phyloP scores from a whole-genome alignment of 495 filamentous ascomycete genomes.

The Neurospora tetraspora region DNA sequence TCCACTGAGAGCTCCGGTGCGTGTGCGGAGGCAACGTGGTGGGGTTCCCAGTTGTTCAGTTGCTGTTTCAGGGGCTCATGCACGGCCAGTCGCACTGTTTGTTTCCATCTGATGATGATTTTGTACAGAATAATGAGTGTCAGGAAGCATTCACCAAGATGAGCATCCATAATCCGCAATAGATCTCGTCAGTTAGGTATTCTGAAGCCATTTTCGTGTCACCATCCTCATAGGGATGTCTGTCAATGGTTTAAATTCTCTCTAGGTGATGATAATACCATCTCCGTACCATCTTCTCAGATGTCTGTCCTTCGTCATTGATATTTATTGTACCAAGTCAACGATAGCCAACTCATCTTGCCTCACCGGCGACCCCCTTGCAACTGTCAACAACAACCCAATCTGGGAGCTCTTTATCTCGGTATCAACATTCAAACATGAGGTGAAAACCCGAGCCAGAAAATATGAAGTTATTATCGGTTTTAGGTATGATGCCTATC shows the following conservation, averaged over 20 bases:
- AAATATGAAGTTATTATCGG: not conserved
- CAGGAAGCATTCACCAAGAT: not conserved
- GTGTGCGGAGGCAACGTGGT: conserved; percentile 1
- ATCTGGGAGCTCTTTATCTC: not conserved
- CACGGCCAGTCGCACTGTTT: not conserved
- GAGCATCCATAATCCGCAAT: not conserved
- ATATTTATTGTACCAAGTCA: not conserved
- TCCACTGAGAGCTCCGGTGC: not conserved
- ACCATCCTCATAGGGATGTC: too few relatives aligned
- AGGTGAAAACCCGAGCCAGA: not conserved
- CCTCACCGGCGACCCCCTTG: not conserved
- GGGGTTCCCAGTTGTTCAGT: conserved; percentile 4
- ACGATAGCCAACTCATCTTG: not conserved
- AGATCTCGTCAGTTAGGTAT: not conserved
- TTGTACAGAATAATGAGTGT: not conserved
- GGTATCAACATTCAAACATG: not conserved
- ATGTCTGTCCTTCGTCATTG: not conserved
- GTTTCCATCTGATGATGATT: not conserved
- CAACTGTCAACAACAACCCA: not conserved
- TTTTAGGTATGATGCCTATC: not conserved
- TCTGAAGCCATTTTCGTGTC: too few relatives aligned
- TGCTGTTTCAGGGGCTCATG: conserved; percentile 5
- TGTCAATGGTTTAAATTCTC: too few relatives aligned
- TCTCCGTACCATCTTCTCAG: too few relatives aligned
- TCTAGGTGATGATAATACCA: too few relatives aligned